phyloP scores from a whole-genome alignment of 2,329 filamentous ascomycete genomes.

The Nannizziopsis barbatae region DNA sequence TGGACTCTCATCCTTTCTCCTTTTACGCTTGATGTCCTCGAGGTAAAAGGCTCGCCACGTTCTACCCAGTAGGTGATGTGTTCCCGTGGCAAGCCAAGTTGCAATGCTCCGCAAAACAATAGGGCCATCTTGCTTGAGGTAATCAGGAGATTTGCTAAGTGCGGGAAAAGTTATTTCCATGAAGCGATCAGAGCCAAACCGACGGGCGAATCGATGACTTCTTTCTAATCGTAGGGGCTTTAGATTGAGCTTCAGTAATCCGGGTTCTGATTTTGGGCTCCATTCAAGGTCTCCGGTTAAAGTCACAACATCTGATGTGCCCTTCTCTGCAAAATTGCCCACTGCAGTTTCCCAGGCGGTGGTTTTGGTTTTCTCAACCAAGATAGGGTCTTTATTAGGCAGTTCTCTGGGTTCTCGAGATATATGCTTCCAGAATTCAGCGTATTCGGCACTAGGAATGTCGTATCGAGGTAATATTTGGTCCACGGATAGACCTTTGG shows the following conservation, averaged over 20 bases:
- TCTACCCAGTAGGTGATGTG: conserved; percentile 33
- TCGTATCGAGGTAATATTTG: conserved; percentile 23
- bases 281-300: conserved; percentile 34
- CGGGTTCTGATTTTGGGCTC: conserved; percentile 23
- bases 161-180: conserved; percentile 31
- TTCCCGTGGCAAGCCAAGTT: conserved; percentile 31
- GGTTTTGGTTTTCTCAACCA: conserved; percentile 22
- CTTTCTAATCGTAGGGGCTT: conserved; percentile 34
- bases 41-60: conserved; percentile 37
- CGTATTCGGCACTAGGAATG: conserved; percentile 19
- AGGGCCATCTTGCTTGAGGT: conserved; percentile 11
- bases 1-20: conserved; percentile 18
- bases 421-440: conserved; percentile 28
- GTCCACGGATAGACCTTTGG: conserved; percentile 22
- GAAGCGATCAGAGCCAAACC: conserved; percentile 39
- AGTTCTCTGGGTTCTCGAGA: conserved; percentile 19
- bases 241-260: conserved; percentile 31
- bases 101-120: conserved; percentile 27
- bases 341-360: conserved; percentile 29
- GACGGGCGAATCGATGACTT: conserved; percentile 36
- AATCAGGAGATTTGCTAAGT: conserved; percentile 15
- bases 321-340: conserved; percentile 22
- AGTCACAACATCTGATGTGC: conserved; percentile 29
- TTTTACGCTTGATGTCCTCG: conserved; percentile 30
- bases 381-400: background rate